phyloP scores from a whole-genome alignment of 371 early-diverging fungal genomes.

The Apophysomyces sp. region DNA sequence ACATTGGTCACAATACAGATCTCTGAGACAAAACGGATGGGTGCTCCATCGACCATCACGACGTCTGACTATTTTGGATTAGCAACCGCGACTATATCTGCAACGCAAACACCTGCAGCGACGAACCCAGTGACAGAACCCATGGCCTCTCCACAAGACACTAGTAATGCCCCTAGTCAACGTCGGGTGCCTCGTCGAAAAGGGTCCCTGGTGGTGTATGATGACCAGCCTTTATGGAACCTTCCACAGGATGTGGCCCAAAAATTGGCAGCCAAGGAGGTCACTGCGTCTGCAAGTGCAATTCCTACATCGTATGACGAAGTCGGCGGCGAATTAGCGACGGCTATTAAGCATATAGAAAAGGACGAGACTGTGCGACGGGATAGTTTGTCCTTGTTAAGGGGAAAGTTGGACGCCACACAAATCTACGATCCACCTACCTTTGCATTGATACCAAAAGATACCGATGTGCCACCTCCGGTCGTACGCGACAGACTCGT shows the following conservation, averaged over 20 bases:
- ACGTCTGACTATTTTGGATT: constrained; percentile 23
- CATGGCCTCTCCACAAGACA: constrained; percentile 13
- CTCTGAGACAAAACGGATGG: constrained; percentile 23
- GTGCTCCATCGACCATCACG: constrained; percentile 22
- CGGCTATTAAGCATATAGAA: constrained; percentile 7
- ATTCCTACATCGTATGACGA: constrained; percentile 16
- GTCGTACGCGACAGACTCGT: constrained; percentile 52
- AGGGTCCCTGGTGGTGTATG: constrained; percentile 65
- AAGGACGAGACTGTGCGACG: constrained; percentile 12
- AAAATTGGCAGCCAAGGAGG: constrained; percentile 25
- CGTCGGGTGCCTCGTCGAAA: constrained; percentile 45
- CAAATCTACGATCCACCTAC: constrained; percentile 57
- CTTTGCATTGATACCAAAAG: constrained; percentile 36
- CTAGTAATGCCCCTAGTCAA: constrained; percentile 13
- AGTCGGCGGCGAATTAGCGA: constrained; percentile 12
- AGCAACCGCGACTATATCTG: constrained; percentile 25
- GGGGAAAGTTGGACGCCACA: constrained; percentile 49
- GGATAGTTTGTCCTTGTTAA: constrained; percentile 17
- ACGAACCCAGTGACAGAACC: constrained; percentile 8
- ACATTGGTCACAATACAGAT: constrained; percentile 41
- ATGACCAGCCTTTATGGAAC: constrained; percentile 51
- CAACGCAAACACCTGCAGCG: constrained; percentile 23
- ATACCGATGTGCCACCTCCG: constrained; percentile 61
- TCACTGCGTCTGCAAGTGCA: constrained; percentile 22
- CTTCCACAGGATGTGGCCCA: constrained; percentile 15